A percentile compares a stretch with the other conserved stretches of the same genome.
Evolutionary conservation across 768 basidiomycete genomes (phyloP).

Genomic region (Antrodiella citrinella): DNA sequence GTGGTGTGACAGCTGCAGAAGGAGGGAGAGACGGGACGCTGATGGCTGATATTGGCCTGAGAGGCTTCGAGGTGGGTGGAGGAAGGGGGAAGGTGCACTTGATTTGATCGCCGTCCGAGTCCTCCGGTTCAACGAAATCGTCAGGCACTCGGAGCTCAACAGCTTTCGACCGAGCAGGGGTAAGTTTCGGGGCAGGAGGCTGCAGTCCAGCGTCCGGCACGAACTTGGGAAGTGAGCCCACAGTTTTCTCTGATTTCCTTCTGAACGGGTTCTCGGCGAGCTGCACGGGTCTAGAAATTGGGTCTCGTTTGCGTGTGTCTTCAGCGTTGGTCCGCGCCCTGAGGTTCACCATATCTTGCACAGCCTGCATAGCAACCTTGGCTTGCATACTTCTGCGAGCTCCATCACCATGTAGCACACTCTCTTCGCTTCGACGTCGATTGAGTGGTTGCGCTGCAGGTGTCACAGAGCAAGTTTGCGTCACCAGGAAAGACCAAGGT

Average conservation of each 20-base stretch:
- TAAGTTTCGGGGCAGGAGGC: too few species aligned
- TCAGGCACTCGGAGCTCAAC: too few species aligned
- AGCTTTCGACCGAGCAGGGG: too few species aligned
- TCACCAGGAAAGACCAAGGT: constrained; percentile 10
- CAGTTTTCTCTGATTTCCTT: too few species aligned
- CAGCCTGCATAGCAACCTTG: not conserved
- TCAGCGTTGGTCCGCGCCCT: not conserved
- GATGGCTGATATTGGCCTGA: not conserved
- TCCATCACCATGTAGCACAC: not conserved
- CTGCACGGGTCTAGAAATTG: too few species aligned
- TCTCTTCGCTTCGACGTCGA: not conserved
- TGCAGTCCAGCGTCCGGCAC: too few species aligned
- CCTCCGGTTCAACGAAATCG: too few species aligned
- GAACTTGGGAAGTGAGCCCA: too few species aligned
- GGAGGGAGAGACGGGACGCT: not conserved
- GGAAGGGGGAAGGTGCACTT: not conserved
- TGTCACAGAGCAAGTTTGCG: not conserved
- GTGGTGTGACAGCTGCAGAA: not conserved
- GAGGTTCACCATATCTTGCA: constrained; percentile 2
- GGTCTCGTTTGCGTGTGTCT: too few species aligned
- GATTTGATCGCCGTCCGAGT: too few species aligned
- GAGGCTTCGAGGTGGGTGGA: not conserved
- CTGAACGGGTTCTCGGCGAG: too few species aligned
- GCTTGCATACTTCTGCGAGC: not conserved
- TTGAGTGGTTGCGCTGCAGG: not conserved